Evolutionary conservation across 331 rosid species (phyloP), one percentile per base, ranked within the genome.

Genomic region (Malus hybrid): DNA sequence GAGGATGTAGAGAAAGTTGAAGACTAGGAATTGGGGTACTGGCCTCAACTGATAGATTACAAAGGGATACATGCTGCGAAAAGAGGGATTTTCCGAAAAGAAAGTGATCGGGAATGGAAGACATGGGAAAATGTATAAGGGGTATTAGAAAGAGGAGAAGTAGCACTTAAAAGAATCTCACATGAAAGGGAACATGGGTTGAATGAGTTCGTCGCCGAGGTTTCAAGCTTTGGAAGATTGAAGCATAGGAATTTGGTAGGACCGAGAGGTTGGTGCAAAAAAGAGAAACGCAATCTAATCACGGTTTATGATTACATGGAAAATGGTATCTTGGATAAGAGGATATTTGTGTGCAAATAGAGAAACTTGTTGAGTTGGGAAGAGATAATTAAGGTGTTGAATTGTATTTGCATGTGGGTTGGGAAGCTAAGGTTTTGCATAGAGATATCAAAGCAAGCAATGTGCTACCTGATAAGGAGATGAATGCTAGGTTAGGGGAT

Each of bases 21-120:
- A 70, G 98, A 88, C 10, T 91, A 91, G 97, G 98, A 93, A 70
- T 76, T 89, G 44, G 97, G 89, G 85, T 91, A 87, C 71, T 91
- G 96, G 98, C 98, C 96, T 0, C 90, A 89, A 67, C 79, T 86
- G 62, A 89, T 93, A 55, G 4, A 84, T 4, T 84, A 84, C 60
- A 83, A 84, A 8, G 90, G 91, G 68, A 87, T 91, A 6, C 86
- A 81, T 56, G 77, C 79, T 7, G 88, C 93, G 4, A 91, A 96
- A 15, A 82, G 3, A 84, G 20, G 81, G 86, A 0, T 91, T 93
- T 61, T 19, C 26, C 1, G 93, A 89, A 18, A 87, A 79, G 65
- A 89, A 88, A 76, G 18, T 48, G 55, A 14, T 48, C 6, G 2
- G 6, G 55, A 10, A 3, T 48, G 55, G 6, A 10, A 0, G 55